Evolutionary conservation across 1,284 basidiomycete genomes (phyloP).

Genomic region (Amylostereum areolatum): DNA sequence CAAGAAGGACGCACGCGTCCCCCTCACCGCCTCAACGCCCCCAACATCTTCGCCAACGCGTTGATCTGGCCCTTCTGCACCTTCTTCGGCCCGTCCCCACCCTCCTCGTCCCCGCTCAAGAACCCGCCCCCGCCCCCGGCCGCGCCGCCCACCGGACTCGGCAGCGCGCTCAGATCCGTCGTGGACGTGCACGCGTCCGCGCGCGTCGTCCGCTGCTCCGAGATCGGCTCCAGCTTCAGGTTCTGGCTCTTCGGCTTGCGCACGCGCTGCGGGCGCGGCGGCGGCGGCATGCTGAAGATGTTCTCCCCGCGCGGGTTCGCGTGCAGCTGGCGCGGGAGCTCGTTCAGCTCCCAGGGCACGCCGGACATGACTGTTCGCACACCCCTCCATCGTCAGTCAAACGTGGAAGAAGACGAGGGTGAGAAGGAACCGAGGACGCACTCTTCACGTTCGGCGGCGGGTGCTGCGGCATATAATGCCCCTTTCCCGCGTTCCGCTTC

Average conservation of each 20-base stretch:
- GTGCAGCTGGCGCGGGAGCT: conserved; percentile 59
- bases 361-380: conserved; percentile 58
- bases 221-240: conserved; percentile 68
- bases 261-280: conserved; percentile 55
- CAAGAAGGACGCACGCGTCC: too few relatives aligned
- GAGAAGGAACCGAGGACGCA: conserved; percentile 34
- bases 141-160: too few relatives aligned
- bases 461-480: conserved; percentile 5
- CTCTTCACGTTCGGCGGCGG: conserved; percentile 73
- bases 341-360: conserved; percentile 65
- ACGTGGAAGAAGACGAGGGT: conserved; percentile 1
- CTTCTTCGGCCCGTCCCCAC: conserved; percentile 54
- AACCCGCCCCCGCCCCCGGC: too few relatives aligned
- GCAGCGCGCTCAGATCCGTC: conserved; percentile 58
- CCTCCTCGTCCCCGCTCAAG: conserved; percentile 40
- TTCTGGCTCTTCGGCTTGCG: conserved; percentile 55
- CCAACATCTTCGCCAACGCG: conserved; percentile 78
- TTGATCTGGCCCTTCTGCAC: conserved; percentile 82
- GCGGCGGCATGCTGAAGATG: conserved; percentile 55
- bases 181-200: conserved; percentile 63
- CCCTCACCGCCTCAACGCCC: conserved; percentile 67
- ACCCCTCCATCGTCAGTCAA: conserved; percentile 1
- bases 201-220: conserved; percentile 40
- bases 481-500: background rate
- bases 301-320: conserved; percentile 53